A percentile compares a stretch with the other conserved stretches of the same genome.
These are phyloP conservation scores for Xylaria scruposa DNA, from an alignment of 495 filamentous ascomycete genomes.

Conservation along the genomic window DNA sequence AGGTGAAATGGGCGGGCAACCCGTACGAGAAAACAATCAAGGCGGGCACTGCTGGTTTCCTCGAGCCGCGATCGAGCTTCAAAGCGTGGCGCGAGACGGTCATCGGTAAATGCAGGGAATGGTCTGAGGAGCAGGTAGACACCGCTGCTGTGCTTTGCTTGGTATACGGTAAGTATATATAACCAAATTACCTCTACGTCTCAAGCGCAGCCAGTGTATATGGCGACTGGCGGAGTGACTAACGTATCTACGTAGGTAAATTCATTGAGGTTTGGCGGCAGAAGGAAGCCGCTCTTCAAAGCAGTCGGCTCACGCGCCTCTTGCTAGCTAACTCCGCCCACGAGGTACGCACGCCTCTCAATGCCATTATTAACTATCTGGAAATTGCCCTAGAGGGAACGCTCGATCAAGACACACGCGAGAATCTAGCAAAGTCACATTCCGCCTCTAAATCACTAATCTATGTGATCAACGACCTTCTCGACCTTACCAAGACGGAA, in stretches of 20 bases:
- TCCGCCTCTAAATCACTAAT: conserved; percentile 96
- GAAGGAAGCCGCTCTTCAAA: conserved; percentile 85
- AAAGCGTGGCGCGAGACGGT: conserved; percentile 78
- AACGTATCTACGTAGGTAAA: conserved; percentile 39
- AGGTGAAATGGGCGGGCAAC: conserved; percentile 94
- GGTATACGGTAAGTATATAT: conserved; percentile 78
- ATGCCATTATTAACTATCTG: conserved; percentile 95
- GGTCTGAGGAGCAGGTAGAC: conserved; percentile 78
- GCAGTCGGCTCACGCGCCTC: conserved; percentile 78
- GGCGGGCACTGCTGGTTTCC: conserved; percentile 70
- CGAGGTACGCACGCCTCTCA: conserved; percentile 91
- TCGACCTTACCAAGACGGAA: conserved; percentile 91
- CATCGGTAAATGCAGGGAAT: conserved; percentile 75
- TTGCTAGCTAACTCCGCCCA: conserved; percentile 92
- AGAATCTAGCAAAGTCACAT: conserved; percentile 86
- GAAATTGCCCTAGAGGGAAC: conserved; percentile 90
- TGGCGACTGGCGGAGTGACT: not conserved
- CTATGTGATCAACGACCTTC: conserved; percentile 93
- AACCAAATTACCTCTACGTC: not conserved
- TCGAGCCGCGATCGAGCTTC: conserved; percentile 81
- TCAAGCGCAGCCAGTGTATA: not conserved
- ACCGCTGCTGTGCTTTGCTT: conserved; percentile 88
- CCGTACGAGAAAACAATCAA: conserved; percentile 81
- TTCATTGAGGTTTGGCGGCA: conserved; percentile 93
- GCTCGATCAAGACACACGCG: conserved; percentile 82